Evolutionary conservation across 2,329 filamentous ascomycete genomes (phyloP).

Genomic region (Drechslerella dactyloides): DNA sequence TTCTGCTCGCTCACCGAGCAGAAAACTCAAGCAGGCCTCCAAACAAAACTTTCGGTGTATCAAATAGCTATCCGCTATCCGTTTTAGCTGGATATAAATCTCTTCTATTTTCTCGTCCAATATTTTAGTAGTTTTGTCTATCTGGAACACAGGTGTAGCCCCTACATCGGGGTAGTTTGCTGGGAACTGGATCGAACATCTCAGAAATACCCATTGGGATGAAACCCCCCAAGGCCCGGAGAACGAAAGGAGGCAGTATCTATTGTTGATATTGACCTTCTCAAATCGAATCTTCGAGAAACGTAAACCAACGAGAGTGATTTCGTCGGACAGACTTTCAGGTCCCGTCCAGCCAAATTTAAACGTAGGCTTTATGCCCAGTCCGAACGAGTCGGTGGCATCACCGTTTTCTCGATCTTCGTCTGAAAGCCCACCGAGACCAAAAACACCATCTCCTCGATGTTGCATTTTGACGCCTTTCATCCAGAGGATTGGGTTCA

Average conservation of each 20-base stretch:
- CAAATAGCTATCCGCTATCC: slow-evolving; percentile 65
- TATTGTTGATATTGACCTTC: slow-evolving; percentile 64
- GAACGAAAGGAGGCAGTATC: slow-evolving; percentile 65
- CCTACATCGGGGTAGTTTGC: slow-evolving; percentile 63
- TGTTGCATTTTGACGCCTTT: slow-evolving; percentile 68
- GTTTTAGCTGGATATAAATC: slow-evolving; percentile 63
- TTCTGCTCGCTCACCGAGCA: slow-evolving; percentile 66
- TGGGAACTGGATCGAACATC: slow-evolving; percentile 67
- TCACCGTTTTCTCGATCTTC: slow-evolving; percentile 20
- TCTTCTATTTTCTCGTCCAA: slow-evolving; percentile 62
- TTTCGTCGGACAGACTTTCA: slow-evolving; percentile 67
- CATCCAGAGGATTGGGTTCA: slow-evolving; percentile 70
- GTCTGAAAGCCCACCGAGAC: slow-evolving; percentile 37
- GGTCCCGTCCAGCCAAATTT: slow-evolving; percentile 56
- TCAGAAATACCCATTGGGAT: slow-evolving; percentile 64
- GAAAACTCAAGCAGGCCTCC: slow-evolving; percentile 68
- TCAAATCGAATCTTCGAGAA: slow-evolving; percentile 69
- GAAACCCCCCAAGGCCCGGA: slow-evolving; percentile 67
- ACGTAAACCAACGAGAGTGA: slow-evolving; percentile 67
- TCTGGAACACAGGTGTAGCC: slow-evolving; percentile 62
- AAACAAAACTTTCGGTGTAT: slow-evolving; percentile 65
- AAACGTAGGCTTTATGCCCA: slow-evolving; percentile 49
- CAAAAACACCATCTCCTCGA: slow-evolving; percentile 53
- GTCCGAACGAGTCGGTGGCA: slow-evolving; percentile 8
- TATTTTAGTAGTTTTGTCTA: slow-evolving; percentile 67